phyloP scores from a whole-genome alignment of 2,329 filamentous ascomycete species.

The Penicillium sp. region DNA sequence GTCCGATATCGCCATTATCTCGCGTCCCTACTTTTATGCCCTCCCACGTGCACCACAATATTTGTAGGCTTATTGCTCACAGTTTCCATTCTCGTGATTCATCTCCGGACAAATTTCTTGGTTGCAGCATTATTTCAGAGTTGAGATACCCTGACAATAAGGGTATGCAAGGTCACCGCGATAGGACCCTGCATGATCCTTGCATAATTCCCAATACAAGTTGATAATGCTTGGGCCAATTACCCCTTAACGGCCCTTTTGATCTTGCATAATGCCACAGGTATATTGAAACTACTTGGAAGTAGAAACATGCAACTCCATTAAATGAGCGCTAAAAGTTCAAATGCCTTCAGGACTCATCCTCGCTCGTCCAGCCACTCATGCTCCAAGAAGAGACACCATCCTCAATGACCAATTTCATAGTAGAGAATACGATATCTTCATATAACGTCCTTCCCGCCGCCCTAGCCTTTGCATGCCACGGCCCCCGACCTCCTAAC shows the following conservation, averaged over 20 bases:
- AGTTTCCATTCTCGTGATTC: no score
- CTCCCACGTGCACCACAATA: neutral
- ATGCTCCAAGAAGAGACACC: conserved; percentile 64
- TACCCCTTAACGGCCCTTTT: neutral
- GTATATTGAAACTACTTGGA: neutral
- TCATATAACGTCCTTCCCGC: conserved; percentile 53
- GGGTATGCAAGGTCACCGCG: neutral
- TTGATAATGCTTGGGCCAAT: neutral
- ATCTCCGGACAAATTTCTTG: no score
- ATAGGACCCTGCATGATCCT: neutral
- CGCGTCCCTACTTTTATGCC: neutral
- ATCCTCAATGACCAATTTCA: conserved; percentile 66
- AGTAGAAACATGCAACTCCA: neutral
- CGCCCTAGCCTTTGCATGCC: conserved; percentile 54
- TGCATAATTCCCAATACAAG: neutral
- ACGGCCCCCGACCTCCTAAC: conserved; percentile 58
- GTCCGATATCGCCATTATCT: neutral
- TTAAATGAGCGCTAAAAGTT: neutral
- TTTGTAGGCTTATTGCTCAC: no score
- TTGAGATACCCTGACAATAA: neutral
- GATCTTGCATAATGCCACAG: neutral
- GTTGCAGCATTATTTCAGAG: neutral
- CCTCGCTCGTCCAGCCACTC: conserved; percentile 52
- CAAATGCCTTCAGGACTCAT: neutral
- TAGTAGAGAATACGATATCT: conserved; percentile 67